These are phyloP conservation scores for Ananas comosus DNA, from an alignment of 176 grass and related monocot species.

Conservation along the genomic window DNA sequence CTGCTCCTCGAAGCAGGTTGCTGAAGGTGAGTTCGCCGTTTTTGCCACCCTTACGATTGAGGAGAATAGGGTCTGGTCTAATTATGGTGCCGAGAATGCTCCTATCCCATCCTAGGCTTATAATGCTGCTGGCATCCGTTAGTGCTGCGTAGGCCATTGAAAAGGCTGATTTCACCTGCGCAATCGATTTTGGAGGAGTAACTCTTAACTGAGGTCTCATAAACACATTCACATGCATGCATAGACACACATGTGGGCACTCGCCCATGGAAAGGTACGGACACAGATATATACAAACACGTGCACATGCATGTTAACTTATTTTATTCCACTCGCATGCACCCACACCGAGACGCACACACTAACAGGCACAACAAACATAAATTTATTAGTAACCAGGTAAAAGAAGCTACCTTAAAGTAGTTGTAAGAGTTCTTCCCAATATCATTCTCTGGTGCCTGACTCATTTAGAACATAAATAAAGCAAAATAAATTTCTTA, in stretches of 20 bases:
- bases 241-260: background rate
- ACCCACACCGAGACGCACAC: background rate
- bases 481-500: conserved; percentile 24
- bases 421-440: conserved; percentile 94
- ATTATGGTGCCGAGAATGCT: conserved; percentile 89
- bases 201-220: background rate
- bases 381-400: background rate
- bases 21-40: conserved; percentile 22
- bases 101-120: conserved; percentile 49
- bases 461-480: conserved; percentile 15
- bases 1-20: conserved; percentile 43
- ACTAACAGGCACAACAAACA: background rate
- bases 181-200: conserved; percentile 7
- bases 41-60: conserved; percentile 79
- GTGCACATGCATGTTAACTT: too few relatives aligned
- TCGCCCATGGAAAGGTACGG: too few relatives aligned
- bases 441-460: conserved; percentile 94
- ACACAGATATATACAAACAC: too few relatives aligned
- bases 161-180: conserved; percentile 94
- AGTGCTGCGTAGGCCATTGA: conserved; percentile 67
- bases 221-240: conserved; percentile 2
- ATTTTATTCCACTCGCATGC: background rate
- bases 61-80: conserved; percentile 63
- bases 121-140: conserved; percentile 57
- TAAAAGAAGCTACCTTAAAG: conserved; percentile 54